Evolutionary conservation across 1,284 basidiomycete genomes (phyloP).

Genomic region (Ceratobasidium sp.): DNA sequence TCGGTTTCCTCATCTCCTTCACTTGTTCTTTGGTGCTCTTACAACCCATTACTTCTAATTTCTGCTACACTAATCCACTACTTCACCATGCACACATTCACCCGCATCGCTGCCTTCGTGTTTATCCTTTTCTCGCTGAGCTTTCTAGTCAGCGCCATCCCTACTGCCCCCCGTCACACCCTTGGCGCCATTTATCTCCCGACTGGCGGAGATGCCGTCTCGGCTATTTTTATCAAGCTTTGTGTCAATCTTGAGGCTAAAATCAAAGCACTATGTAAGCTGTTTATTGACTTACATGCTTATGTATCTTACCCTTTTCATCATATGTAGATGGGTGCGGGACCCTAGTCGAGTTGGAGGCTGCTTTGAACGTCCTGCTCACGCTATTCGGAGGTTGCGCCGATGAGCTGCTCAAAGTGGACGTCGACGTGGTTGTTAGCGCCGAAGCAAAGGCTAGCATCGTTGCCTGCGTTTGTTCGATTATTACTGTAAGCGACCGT

Average conservation of each 20-base stretch:
- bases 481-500: slow-evolving; percentile 23
- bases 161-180: not conserved
- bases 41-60: not conserved
- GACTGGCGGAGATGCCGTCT: slow-evolving; percentile 30
- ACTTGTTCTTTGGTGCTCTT: not conserved
- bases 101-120: slow-evolving; percentile 10
- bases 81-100: slow-evolving; percentile 25
- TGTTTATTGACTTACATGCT: not conserved
- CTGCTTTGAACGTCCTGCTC: not conserved
- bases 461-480: slow-evolving; percentile 27
- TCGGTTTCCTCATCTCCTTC: not conserved
- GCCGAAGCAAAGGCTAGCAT: slow-evolving; percentile 36
- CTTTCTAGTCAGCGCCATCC: slow-evolving; percentile 29
- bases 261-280: slow-evolving; percentile 18
- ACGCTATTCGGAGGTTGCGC: slow-evolving; percentile 13
- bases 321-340: slow-evolving; percentile 10
- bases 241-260: slow-evolving; percentile 7
- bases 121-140: slow-evolving; percentile 32
- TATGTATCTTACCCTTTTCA: not conserved
- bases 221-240: not conserved
- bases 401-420: slow-evolving; percentile 26
- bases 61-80: not conserved
- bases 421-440: slow-evolving; percentile 12
- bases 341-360: slow-evolving; percentile 9
- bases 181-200: not conserved